Percentiles rank a stretch among this genome's conserved stretches.
Evolutionary conservation across 169 alveolate genomes (phyloP).

Genomic region (Cryptosporidium canis): DNA sequence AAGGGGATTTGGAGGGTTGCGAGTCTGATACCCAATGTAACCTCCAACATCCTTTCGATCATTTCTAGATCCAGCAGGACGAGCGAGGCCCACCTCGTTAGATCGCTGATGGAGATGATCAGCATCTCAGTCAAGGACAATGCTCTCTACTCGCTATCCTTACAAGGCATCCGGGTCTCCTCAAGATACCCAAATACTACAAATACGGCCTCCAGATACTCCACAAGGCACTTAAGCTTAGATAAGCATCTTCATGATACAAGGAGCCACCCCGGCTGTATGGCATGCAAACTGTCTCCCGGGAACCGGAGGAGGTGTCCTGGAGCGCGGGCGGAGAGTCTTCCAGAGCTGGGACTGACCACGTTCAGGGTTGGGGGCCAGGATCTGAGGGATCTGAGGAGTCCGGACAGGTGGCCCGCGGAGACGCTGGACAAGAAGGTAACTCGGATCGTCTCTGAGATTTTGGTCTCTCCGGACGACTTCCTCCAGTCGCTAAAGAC

Average conservation of each 20-base stretch:
- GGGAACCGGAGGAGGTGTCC: background rate
- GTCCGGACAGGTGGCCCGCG: background rate
- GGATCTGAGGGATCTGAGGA: background rate
- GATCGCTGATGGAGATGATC: slow-evolving; percentile 20
- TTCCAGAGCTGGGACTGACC: background rate
- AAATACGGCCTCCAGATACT: background rate
- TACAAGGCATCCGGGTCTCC: background rate
- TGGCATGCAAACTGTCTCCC: background rate
- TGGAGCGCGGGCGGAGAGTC: background rate
- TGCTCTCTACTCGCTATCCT: background rate
- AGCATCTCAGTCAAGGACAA: background rate
- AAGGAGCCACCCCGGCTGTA: background rate
- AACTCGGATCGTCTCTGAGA: slow-evolving; percentile 20
- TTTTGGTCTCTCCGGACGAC: slow-evolving; percentile 13
- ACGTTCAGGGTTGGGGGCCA: background rate
- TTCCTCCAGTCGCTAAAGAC: slow-evolving; percentile 23
- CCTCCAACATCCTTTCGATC: slow-evolving; percentile 23
- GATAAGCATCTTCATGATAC: background rate
- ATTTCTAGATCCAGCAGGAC: slow-evolving; percentile 24
- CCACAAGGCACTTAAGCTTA: background rate
- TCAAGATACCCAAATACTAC: slow-evolving; percentile 4
- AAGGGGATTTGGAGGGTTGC: slow-evolving; percentile 34
- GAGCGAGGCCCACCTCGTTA: background rate
- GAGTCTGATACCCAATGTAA: slow-evolving; percentile 15
- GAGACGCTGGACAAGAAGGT: slow-evolving; percentile 11